phyloP scores from a whole-genome alignment of 2,329 filamentous ascomycete genomes.

The Mycosphaerella sp. region DNA sequence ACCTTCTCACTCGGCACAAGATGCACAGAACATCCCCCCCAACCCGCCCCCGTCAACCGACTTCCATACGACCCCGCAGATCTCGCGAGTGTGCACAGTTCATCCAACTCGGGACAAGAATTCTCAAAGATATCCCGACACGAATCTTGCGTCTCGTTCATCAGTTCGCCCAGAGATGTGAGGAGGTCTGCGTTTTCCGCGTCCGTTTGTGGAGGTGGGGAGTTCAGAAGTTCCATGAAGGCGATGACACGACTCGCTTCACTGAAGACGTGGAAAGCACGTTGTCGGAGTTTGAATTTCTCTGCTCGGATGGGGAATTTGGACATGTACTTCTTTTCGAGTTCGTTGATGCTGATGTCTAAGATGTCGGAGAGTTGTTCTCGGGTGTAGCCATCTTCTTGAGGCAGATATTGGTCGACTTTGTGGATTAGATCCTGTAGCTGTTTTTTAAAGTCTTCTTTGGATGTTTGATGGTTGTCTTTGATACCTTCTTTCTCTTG shows the following conservation, averaged over 20 bases:
- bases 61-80: constrained; percentile 76
- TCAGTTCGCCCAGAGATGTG: constrained; percentile 65
- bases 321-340: constrained; percentile 74
- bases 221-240: constrained; percentile 70
- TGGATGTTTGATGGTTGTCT: constrained; percentile 44
- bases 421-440: constrained; percentile 66
- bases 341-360: constrained; percentile 60
- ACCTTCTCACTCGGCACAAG: constrained; percentile 80
- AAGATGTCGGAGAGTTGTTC: constrained; percentile 74
- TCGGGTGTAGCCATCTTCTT: constrained; percentile 79
- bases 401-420: constrained; percentile 62
- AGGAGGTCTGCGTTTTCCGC: constrained; percentile 61
- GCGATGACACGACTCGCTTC: constrained; percentile 81
- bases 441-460: constrained; percentile 51
- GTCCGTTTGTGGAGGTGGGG: constrained; percentile 39
- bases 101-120: constrained; percentile 86
- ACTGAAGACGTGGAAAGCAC: constrained; percentile 82
- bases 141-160: constrained; percentile 85
- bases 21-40: constrained; percentile 95
- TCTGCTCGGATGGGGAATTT: constrained; percentile 86
- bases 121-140: constrained; percentile 87
- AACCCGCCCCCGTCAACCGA: constrained; percentile 84
- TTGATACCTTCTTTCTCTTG: constrained; percentile 45
- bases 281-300: constrained; percentile 77
- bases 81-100: constrained; percentile 73